These are phyloP conservation scores for Candida ulmi DNA, from an alignment of 805 yeast genomes.

Conservation along the genomic window DNA sequence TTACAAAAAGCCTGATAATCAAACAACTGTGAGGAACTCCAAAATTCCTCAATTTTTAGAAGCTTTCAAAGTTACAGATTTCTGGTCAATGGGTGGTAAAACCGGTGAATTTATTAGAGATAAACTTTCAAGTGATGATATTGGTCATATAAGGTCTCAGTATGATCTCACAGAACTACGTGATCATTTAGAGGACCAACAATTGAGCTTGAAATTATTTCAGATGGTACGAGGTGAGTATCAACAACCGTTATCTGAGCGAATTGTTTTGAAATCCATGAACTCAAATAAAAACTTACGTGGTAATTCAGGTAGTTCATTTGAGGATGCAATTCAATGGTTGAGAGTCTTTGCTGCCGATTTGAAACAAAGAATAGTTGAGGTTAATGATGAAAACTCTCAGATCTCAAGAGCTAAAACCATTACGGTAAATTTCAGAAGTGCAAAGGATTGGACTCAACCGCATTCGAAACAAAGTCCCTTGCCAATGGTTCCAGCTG, in stretches of 20 bases:
- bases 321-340: slow-evolving; percentile 63
- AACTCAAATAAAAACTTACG: slow-evolving; percentile 79
- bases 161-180: slow-evolving; percentile 36
- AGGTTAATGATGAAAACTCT: slow-evolving; percentile 59
- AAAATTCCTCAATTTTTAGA: slow-evolving; percentile 49
- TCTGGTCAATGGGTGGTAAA: slow-evolving; percentile 92
- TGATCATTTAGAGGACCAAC: slow-evolving; percentile 36
- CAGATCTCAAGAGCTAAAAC: slow-evolving; percentile 41
- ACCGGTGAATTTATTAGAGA: slow-evolving; percentile 55
- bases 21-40: slow-evolving; percentile 59
- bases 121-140: slow-evolving; percentile 45
- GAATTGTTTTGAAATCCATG: slow-evolving; percentile 77
- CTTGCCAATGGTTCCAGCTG: slow-evolving; percentile 13
- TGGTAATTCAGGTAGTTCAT: slow-evolving; percentile 42
- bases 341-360: slow-evolving; percentile 79
- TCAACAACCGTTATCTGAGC: slow-evolving; percentile 45
- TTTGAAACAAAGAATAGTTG: slow-evolving; percentile 61
- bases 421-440: slow-evolving; percentile 31
- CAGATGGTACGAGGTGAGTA: slow-evolving; percentile 61
- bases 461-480: slow-evolving; percentile 33
- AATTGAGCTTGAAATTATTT: slow-evolving; percentile 49
- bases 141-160: slow-evolving; percentile 46
- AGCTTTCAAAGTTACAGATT: slow-evolving; percentile 60
- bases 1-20: slow-evolving; percentile 77
- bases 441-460: slow-evolving; percentile 17